Evolutionary conservation across 192 early-diverging fungal species (phyloP).

Genomic region (Linnemannia elongata): DNA sequence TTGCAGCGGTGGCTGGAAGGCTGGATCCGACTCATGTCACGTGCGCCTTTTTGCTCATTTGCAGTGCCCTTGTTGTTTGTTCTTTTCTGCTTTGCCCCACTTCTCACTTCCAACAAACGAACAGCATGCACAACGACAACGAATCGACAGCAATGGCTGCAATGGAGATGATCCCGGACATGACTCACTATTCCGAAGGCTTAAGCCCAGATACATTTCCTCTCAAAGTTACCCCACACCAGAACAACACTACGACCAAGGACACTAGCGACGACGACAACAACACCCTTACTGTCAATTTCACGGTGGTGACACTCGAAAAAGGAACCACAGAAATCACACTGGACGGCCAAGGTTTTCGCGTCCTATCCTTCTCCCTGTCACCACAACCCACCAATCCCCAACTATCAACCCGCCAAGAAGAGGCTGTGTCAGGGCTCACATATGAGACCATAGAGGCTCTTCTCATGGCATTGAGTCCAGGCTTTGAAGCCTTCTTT

Average conservation of each 20-base stretch:
- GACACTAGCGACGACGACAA: neutral
- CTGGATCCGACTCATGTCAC: no score
- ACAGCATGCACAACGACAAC: neutral
- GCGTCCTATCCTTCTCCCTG: neutral
- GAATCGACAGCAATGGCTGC: neutral
- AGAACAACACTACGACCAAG: neutral
- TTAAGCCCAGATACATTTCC: constrained; percentile 37
- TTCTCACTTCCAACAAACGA: neutral
- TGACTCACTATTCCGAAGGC: constrained; percentile 37
- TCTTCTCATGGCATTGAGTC: constrained; percentile 46
- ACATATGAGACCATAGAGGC: constrained; percentile 50
- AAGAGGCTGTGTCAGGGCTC: constrained; percentile 28
- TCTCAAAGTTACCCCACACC: neutral
- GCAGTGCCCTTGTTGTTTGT: no score
- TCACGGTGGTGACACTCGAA: constrained; percentile 31
- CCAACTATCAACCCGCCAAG: constrained; percentile 3
- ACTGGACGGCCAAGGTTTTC: constrained; percentile 35
- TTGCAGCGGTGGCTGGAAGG: neutral
- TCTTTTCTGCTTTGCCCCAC: neutral
- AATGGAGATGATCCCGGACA: constrained; percentile 36
- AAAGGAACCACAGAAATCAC: neutral
- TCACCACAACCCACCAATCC: neutral
- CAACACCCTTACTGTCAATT: neutral
- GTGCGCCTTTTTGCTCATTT: no score
- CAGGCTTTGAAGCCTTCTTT: constrained; percentile 48